Conservation (phyloP, 345 rosid species). For the Eucalyptus pumila region DNA sequence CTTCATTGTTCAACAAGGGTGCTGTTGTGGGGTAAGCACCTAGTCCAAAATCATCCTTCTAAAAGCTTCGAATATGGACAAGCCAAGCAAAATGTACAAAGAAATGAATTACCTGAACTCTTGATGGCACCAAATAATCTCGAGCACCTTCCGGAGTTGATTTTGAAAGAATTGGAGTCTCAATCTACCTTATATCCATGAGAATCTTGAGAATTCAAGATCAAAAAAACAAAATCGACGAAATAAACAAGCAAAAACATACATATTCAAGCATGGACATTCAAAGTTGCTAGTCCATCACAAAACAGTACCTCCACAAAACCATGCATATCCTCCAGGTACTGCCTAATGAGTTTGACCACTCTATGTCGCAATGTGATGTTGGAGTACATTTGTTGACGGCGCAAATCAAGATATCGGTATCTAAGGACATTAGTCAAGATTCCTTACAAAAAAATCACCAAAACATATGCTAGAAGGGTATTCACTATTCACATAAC, state of each 20-base stretch:
- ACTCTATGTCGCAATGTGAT: constrained; percentile 78
- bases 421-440: constrained; percentile 25
- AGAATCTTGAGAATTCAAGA: neutral
- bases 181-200: constrained; percentile 65
- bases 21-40: neutral
- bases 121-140: constrained; percentile 92
- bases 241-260: neutral
- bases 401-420: constrained; percentile 90
- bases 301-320: constrained; percentile 61
- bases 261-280: neutral
- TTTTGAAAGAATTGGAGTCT: constrained; percentile 91
- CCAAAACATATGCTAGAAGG: neutral
- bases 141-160: constrained; percentile 99
- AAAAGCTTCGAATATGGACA: neutral
- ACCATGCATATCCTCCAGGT: constrained; percentile 76
- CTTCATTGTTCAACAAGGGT: neutral
- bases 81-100: neutral
- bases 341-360: constrained; percentile 76
- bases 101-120: constrained; percentile 69
- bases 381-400: constrained; percentile 74
- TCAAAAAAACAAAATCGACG: neutral
- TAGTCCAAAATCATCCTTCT: neutral
- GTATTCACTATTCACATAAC: neutral
- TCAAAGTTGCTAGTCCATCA: neutral
- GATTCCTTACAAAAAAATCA: neutral